Evolutionary conservation across 202 grass and related monocot genomes (phyloP).

Genomic region (Carex arenaria): DNA sequence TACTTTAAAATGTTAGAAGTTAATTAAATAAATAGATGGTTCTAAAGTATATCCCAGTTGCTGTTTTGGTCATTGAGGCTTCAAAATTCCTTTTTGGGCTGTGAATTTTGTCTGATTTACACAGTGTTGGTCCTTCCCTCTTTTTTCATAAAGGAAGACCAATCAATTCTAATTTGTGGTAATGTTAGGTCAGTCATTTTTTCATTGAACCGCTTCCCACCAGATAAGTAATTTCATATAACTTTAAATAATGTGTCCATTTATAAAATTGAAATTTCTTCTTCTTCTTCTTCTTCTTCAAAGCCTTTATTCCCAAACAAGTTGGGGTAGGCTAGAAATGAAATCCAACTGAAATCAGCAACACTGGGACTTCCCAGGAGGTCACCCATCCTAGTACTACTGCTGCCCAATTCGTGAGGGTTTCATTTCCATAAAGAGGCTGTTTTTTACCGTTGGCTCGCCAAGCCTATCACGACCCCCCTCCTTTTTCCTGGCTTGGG

Average conservation of each 20-base stretch:
- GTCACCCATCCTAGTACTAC: too few species aligned
- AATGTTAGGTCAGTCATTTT: not conserved
- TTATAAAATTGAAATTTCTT: not conserved
- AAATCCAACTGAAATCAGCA: too few species aligned
- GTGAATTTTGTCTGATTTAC: not conserved
- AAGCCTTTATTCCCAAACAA: too few species aligned
- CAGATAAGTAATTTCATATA: not conserved
- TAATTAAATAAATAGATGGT: not conserved
- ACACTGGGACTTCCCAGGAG: too few species aligned
- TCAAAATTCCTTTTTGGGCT: not conserved
- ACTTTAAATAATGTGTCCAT: not conserved
- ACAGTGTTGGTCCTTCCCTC: not conserved
- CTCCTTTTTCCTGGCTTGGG: too few species aligned
- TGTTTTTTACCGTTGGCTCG: too few species aligned
- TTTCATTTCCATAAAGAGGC: too few species aligned
- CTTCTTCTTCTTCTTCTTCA: too few species aligned
- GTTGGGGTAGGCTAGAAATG: too few species aligned
- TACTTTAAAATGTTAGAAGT: not conserved
- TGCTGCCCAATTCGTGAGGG: too few species aligned
- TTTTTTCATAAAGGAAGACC: slow-evolving; percentile 1
- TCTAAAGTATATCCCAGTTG: not conserved
- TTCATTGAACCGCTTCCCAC: not conserved
- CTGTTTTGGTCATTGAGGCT: not conserved
- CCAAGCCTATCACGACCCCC: too few species aligned
- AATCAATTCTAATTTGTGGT: not conserved